Evolutionary conservation across 169 alveolate genomes (phyloP), one percentile per base, ranked within the genome.

Genomic region (Cryptosporidium bovis): DNA sequence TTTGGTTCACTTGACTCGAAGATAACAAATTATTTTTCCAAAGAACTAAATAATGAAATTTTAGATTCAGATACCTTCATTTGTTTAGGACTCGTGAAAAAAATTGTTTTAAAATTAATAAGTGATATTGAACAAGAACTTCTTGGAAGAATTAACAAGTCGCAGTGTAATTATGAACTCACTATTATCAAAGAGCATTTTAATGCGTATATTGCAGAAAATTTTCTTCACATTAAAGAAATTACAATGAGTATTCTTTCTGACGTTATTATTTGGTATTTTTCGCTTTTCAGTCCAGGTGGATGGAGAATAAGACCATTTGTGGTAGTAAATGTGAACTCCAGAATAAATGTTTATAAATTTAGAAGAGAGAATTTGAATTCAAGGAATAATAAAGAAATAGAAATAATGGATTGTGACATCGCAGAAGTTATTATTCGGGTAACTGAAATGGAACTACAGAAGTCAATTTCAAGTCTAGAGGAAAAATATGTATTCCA

Each of bases 271-370:
- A 34, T 77, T 12, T 77, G 87, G 87, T 77, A 77, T 60, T 60
- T 77, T 56, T 46, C 64, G 51, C 40, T 62, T 8, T 77, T 46
- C 27, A 34, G 29, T 33, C 87, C 87, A 1, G 77, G 51, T 5
- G 64, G 64, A 24, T 77, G 87, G 87, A 44, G 15, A 20, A 18
- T 62, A 24, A 77, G 64, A 27, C 87, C 87, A 18, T 77, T 77
- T 60, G 65, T 62, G 36, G 71, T 62, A n/a, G n/a, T 18, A 31
- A 44, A 29, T 24, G 33, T 27, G 18, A 40, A 77, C 29, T 46
- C 33, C 18, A 34, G 20, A 13, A 56, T 60, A 1, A 56, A 77
- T 58, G 87, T 71, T 8, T 40, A 58, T 56, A 77, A 77, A 77
- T 62, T 77, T 18, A 34, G 55, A 0, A 69, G 33, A 56, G 29